Evolutionary conservation across 2,329 filamentous ascomycete species (phyloP).

Genomic region (Microsporum ferrugineum): DNA sequence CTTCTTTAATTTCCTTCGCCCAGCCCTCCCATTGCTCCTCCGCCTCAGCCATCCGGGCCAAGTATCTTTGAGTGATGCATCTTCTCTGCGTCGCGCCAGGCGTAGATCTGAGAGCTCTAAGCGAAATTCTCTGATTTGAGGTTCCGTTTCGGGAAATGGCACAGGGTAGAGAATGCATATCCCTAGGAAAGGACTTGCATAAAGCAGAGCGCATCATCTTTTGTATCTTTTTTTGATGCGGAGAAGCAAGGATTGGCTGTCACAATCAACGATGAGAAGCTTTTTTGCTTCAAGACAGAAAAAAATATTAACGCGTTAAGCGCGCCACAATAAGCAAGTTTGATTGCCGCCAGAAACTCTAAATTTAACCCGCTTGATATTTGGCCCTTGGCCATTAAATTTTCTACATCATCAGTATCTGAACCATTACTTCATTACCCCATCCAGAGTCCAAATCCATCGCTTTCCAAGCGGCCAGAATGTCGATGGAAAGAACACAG

Average conservation of each 20-base stretch:
- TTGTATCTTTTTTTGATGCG: background rate
- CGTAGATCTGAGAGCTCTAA: background rate
- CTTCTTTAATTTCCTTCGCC: slow-evolving; percentile 34
- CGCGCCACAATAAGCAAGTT: background rate
- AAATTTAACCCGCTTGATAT: background rate
- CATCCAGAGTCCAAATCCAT: slow-evolving; percentile 59
- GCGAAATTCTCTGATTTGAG: background rate
- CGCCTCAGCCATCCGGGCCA: slow-evolving; percentile 30
- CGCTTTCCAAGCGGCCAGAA: slow-evolving; percentile 64
- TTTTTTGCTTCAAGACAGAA: background rate
- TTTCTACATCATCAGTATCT: slow-evolving; percentile 41
- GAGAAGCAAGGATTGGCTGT: background rate
- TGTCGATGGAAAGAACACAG: slow-evolving; percentile 62
- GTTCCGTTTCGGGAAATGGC: background rate
- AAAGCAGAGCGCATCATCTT: background rate
- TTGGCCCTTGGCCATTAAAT: background rate
- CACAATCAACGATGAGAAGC: background rate
- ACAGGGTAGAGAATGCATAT: background rate
- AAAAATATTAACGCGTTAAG: background rate
- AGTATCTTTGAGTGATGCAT: slow-evolving; percentile 29
- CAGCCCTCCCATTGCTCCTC: slow-evolving; percentile 30
- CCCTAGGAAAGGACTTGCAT: background rate
- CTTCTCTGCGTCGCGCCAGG: slow-evolving; percentile 14
- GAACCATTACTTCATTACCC: slow-evolving; percentile 67
- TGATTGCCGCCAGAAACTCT: background rate